Base-by-base conservation (phyloP, 805 yeast species). In the Monosporozyma aerobia region DNA sequence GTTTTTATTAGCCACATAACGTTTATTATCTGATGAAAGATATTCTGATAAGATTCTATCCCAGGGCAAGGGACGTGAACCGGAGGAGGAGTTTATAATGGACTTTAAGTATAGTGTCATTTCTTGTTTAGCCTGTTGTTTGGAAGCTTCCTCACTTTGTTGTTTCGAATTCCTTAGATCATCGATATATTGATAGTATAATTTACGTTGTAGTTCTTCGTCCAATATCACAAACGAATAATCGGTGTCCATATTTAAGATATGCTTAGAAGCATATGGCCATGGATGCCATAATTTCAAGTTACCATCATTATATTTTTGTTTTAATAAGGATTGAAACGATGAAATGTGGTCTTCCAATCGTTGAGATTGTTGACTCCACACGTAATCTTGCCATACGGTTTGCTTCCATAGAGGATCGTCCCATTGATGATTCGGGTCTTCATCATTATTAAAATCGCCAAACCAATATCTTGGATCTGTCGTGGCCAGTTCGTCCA, bases 401-500 rank as follows among this genome's bases (percentile, higher is more conserved):
- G 71, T 70, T 58, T 81, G 80, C 51, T 90, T 77, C 56, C 74
- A 70, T 16, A 83, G 59, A 0, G 95, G 76, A 61, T 85, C 45
- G 25, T 43, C 45, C 45, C 45, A 43, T 43, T 43, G 29, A 23
- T 22, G 7, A 43, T 43, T 43, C 11, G 45, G 45, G 25, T 43
- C 45, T 11, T 22, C 25, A 22, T 5, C 8, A 13, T 43, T 87
- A 51, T 65, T 65, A 5, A 73, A 2, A 87, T 39, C 14, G 23
- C 43, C 67, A 5, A 73, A 67, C 90, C 92, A 86, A 61, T 87
- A 90, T 14, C 82, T 71, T 1, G 83, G 79, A 57, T 84, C 82
- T 3, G 61, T 63, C 16, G 85, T 75, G 53, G 85, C 78, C 16
- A 69, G 68, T 23, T 78, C 76, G 7, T 63, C 46, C 69, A 89